Evolutionary conservation across 805 yeast genomes (phyloP).

Genomic region (Tetrapisispora phaffii): DNA sequence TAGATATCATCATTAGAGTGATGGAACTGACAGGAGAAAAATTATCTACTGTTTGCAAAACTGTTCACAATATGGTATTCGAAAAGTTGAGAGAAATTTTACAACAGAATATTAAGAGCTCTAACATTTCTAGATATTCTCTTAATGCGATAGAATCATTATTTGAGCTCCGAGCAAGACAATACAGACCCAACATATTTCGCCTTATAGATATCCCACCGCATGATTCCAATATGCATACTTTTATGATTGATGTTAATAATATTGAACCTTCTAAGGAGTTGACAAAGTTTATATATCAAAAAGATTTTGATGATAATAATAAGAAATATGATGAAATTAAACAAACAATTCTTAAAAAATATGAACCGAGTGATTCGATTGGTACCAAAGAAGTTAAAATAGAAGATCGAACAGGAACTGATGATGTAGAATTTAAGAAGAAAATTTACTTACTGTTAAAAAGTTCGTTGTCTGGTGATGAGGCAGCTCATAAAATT

Average conservation of each 20-base stretch:
- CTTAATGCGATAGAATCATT: slow-evolving; percentile 41
- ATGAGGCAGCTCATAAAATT: slow-evolving; percentile 86
- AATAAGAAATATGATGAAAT: slow-evolving; percentile 41
- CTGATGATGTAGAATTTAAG: slow-evolving; percentile 53
- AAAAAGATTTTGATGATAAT: slow-evolving; percentile 39
- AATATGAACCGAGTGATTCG: slow-evolving; percentile 12
- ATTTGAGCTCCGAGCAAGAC: slow-evolving; percentile 40
- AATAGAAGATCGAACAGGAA: slow-evolving; percentile 60
- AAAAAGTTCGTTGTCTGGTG: slow-evolving; percentile 84
- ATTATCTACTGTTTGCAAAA: slow-evolving; percentile 34
- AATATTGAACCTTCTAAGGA: slow-evolving; percentile 25
- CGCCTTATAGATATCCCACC: slow-evolving; percentile 28
- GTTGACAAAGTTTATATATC: slow-evolving; percentile 43
- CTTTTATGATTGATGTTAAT: slow-evolving; percentile 3
- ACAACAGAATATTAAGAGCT: slow-evolving; percentile 34
- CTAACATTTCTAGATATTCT: slow-evolving; percentile 34
- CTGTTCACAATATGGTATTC: slow-evolving; percentile 41
- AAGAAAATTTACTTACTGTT: slow-evolving; percentile 71
- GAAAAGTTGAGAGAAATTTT: slow-evolving; percentile 53
- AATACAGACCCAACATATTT: slow-evolving; percentile 26
- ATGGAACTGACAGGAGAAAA: slow-evolving; percentile 44
- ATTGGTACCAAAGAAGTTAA: not conserved
- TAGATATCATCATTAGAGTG: slow-evolving; percentile 44
- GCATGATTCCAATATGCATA: slow-evolving; percentile 1
- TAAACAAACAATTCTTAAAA: slow-evolving; percentile 29